phyloP scores from a whole-genome alignment of 345 rosid species.

The Geranium brycei region DNA sequence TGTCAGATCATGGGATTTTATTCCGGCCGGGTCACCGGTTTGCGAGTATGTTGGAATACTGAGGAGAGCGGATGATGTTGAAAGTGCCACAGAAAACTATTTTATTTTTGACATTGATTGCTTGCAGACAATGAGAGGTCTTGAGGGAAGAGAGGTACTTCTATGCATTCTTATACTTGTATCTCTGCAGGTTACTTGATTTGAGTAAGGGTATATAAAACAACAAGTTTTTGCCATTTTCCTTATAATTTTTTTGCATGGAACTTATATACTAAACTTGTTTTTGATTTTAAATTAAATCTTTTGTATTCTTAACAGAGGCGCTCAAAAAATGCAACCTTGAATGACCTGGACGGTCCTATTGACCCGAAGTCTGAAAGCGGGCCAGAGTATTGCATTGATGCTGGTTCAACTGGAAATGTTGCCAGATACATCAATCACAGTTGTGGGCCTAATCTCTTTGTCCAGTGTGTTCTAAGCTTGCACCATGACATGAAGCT shows the following conservation, averaged over 20 bases:
- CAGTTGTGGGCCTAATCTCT: conserved; percentile 89
- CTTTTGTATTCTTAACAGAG: conserved; percentile 27
- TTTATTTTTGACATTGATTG: conserved; percentile 91
- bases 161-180: too few species aligned
- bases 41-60: conserved; percentile 79
- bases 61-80: conserved; percentile 59
- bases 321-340: conserved; percentile 38
- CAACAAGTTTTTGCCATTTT: too few species aligned
- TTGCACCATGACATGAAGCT: conserved; percentile 69
- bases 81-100: conserved; percentile 46
- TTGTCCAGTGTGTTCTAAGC: conserved; percentile 77
- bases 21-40: conserved; percentile 83
- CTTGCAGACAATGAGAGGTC: conserved; percentile 81
- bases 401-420: conserved; percentile 73
- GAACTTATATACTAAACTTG: too few species aligned
- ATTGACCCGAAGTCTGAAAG: conserved; percentile 38
- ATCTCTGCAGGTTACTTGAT: too few species aligned
- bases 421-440: conserved; percentile 84
- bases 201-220: too few species aligned
- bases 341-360: conserved; percentile 13
- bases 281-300: too few species aligned
- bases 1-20: conserved; percentile 88
- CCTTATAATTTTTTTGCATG: too few species aligned
- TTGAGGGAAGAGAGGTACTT: conserved; percentile 74
- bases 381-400: conserved; percentile 80